Base-by-base conservation (phyloP, 768 basidiomycete genomes). In the Psilocybe azurescens region DNA sequence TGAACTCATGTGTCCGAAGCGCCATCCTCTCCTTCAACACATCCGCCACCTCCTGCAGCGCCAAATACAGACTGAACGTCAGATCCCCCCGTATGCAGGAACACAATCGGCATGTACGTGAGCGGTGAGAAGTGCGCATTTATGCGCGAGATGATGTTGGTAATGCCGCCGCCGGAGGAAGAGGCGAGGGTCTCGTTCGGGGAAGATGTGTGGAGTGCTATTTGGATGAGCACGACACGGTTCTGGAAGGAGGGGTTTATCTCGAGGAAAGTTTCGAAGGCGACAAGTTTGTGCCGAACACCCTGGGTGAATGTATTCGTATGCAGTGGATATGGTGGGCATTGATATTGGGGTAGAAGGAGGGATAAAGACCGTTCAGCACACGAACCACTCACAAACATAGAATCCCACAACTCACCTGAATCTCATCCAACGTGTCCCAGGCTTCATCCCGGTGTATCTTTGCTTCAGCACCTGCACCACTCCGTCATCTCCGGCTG, bases 1-100 rank as follows among this genome's bases (percentile, higher is more conserved):
- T 91, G 69, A 86, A 94, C 72, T 94, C 91, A 70, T 93, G 91
- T 1, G 89, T 88, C 50, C 89, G 79, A 54, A 94, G 75, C 9
- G 93, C 93, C 94, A 95, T 95, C 0, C 94, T 93, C 73, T 95
- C 89, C 65, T 94, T 78, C 75, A 95, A 95, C 44, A 90, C 91
- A 73, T 95, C 94, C 3, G 91, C 94, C 7, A 91, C 88, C 10
- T 83, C 93, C 61, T 94, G 75, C 39, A 95, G 77, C 7, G 90
- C 93, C 24, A 95, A 81, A 71, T 95, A 95, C 70, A 94, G 93
- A 65, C 83, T 87, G 72, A 95, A 95, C 18, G 91, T 94, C 59
- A 94, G 75, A 66, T 94, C 93, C 65, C 65, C 90, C 88, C 0
- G 90, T 93, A 69, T 94, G 91, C 52, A 95, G 75, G 77, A 95